Evolutionary conservation across 2,329 filamentous ascomycete species (phyloP).

Genomic region (Fusarium sp.): DNA sequence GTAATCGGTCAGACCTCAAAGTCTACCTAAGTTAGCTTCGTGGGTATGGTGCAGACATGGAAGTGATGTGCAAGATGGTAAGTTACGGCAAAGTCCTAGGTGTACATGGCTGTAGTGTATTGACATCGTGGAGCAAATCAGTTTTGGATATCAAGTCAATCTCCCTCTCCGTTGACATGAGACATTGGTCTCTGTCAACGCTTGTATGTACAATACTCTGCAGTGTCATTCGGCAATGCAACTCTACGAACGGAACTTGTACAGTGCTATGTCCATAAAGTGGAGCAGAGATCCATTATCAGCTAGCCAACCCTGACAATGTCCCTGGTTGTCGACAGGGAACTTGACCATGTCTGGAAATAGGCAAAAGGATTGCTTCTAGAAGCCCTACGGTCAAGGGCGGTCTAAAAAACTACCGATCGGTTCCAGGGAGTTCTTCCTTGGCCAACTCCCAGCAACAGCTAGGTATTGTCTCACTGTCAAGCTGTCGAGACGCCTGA

Average conservation of each 20-base stretch:
- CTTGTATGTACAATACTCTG: constrained; percentile 4
- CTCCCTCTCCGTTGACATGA: neutral
- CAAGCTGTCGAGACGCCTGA: neutral
- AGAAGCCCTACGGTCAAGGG: constrained; percentile 11
- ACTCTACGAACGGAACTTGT: neutral
- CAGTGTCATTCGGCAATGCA: constrained; percentile 2
- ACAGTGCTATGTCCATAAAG: neutral
- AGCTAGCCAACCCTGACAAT: neutral
- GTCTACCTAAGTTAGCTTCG: neutral
- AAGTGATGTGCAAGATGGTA: neutral
- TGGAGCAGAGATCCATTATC: neutral
- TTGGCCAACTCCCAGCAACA: constrained; percentile 6
- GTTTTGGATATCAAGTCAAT: neutral
- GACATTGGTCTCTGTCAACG: neutral
- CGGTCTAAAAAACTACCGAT: constrained; percentile 8
- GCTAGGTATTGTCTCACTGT: neutral
- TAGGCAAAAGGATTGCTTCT: constrained; percentile 16
- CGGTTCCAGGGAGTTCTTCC: neutral
- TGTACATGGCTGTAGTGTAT: neutral
- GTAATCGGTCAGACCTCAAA: constrained; percentile 20
- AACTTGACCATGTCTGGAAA: constrained; percentile 4
- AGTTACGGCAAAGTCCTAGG: neutral
- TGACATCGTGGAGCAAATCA: neutral
- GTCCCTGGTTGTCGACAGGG: neutral
- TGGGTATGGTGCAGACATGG: neutral